phyloP scores from a whole-genome alignment of 1,284 basidiomycete species.

The Trametes hirsuta region DNA sequence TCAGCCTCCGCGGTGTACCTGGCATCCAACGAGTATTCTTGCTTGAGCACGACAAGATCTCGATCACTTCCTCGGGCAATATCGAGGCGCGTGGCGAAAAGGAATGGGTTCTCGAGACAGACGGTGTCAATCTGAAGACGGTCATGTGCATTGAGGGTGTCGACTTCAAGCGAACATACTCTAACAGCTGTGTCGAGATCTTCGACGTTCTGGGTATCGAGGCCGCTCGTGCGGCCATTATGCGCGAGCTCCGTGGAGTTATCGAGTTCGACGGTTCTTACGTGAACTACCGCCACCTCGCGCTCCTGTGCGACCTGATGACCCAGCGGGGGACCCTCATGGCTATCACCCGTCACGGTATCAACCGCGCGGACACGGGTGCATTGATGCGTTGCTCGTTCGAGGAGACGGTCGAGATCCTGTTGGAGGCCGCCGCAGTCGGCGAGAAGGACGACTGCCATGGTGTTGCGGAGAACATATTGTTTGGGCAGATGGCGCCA shows the following conservation, averaged over 20 bases:
- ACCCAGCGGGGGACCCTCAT: constrained; percentile 95
- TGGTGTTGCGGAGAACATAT: constrained; percentile 97
- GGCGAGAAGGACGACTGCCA: constrained; percentile 99
- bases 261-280: constrained; percentile 99
- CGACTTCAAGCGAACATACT: constrained; percentile 90
- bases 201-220: constrained; percentile 98
- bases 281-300: constrained; percentile 98
- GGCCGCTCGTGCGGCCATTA: constrained; percentile 91
- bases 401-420: constrained; percentile 99
- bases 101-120: constrained; percentile 98
- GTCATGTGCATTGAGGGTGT: constrained; percentile 97
- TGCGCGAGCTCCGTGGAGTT: constrained; percentile 91
- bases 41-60: constrained; percentile 84
- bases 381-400: constrained; percentile 99
- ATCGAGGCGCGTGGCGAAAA: constrained; percentile 65
- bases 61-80: constrained; percentile 65
- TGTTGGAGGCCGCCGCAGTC: constrained; percentile 98
- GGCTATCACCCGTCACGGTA: constrained; percentile 99
- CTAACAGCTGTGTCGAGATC: constrained; percentile 97
- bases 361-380: constrained; percentile 96
- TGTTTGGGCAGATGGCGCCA: constrained; percentile 98
- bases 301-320: constrained; percentile 97
- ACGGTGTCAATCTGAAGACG: constrained; percentile 92
- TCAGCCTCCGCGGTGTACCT: constrained; percentile 92
- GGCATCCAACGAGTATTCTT: constrained; percentile 95